Percentiles rank a stretch among this genome's conserved stretches.
Conservation (phyloP, 2,329 filamentous ascomycete genomes). For the Pyrenophora seminiperda region DNA sequence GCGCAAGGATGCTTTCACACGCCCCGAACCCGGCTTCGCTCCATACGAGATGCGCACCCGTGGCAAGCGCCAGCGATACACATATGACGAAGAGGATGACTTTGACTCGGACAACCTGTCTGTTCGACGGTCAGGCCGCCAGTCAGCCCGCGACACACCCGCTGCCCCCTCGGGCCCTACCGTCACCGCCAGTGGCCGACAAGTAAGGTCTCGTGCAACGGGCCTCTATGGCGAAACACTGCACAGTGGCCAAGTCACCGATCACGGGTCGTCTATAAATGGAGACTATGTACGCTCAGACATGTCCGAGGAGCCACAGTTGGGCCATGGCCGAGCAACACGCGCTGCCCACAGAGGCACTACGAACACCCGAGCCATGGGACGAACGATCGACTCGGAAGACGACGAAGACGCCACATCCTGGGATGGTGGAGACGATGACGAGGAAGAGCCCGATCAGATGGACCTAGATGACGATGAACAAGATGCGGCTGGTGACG, state of each 20-base stretch:
- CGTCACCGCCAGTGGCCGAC: slow-evolving; percentile 83
- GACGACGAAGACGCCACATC: slow-evolving; percentile 68
- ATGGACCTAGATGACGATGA: slow-evolving; percentile 65
- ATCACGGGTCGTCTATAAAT: slow-evolving; percentile 49
- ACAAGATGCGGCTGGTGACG: slow-evolving; percentile 49
- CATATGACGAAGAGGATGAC: slow-evolving; percentile 92
- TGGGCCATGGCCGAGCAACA: slow-evolving; percentile 50
- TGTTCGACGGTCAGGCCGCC: slow-evolving; percentile 66
- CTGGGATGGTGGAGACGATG: slow-evolving; percentile 76
- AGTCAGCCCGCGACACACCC: slow-evolving; percentile 75
- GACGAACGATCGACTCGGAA: slow-evolving; percentile 59
- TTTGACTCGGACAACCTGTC: slow-evolving; percentile 69
- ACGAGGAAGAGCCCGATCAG: slow-evolving; percentile 72
- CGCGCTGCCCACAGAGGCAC: slow-evolving; percentile 37
- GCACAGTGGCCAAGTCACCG: slow-evolving; percentile 58
- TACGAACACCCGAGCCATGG: slow-evolving; percentile 28
- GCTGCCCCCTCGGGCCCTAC: slow-evolving; percentile 68
- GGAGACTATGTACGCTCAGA: slow-evolving; percentile 53
- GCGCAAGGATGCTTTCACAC: slow-evolving; percentile 84
- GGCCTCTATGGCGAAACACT: slow-evolving; percentile 69
- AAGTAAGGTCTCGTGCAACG: slow-evolving; percentile 69
- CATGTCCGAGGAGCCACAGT: slow-evolving; percentile 53
- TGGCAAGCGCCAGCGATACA: slow-evolving; percentile 96
- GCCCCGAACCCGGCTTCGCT: slow-evolving; percentile 87
- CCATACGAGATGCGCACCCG: slow-evolving; percentile 95